Evolutionary conservation across 2,329 filamentous ascomycete genomes (phyloP).

Genomic region (Dothideomycetes sp.): DNA sequence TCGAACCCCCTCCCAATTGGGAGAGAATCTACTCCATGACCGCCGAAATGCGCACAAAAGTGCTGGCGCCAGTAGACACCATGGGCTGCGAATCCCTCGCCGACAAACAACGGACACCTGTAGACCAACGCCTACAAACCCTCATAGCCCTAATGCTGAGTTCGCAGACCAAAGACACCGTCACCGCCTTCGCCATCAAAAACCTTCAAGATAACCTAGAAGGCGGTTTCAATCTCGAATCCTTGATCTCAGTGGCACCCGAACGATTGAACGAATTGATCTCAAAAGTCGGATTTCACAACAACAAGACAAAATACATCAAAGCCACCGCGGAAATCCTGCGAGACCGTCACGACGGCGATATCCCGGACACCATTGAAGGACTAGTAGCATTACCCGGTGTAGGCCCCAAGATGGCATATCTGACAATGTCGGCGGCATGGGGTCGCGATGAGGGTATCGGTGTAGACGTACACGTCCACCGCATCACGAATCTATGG

Average conservation of each 20-base stretch:
- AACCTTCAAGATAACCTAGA: slow-evolving; percentile 65
- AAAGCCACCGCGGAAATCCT: slow-evolving; percentile 67
- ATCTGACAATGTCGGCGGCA: slow-evolving; percentile 72
- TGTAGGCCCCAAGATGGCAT: slow-evolving; percentile 92
- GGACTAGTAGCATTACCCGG: slow-evolving; percentile 71
- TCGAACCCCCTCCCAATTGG: slow-evolving; percentile 65
- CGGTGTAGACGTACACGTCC: slow-evolving; percentile 89
- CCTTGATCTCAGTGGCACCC: slow-evolving; percentile 64
- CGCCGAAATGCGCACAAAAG: slow-evolving; percentile 65
- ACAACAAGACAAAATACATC: slow-evolving; percentile 77
- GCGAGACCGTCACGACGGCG: slow-evolving; percentile 57
- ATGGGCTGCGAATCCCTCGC: slow-evolving; percentile 88
- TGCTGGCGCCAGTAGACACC: slow-evolving; percentile 79
- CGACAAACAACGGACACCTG: slow-evolving; percentile 38
- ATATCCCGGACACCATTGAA: slow-evolving; percentile 71
- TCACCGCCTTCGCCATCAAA: slow-evolving; percentile 75
- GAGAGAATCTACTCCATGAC: slow-evolving; percentile 69
- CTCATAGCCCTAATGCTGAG: slow-evolving; percentile 83
- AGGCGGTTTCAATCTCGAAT: slow-evolving; percentile 61
- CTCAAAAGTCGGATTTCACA: slow-evolving; percentile 81
- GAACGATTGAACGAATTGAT: slow-evolving; percentile 64
- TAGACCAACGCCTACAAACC: slow-evolving; percentile 71
- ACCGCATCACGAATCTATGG: slow-evolving; percentile 90
- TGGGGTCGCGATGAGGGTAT: slow-evolving; percentile 66
- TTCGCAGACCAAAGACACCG: slow-evolving; percentile 87